Conservation (phyloP, 306 rosid genomes). For the Leucaena leucocephala region DNA sequence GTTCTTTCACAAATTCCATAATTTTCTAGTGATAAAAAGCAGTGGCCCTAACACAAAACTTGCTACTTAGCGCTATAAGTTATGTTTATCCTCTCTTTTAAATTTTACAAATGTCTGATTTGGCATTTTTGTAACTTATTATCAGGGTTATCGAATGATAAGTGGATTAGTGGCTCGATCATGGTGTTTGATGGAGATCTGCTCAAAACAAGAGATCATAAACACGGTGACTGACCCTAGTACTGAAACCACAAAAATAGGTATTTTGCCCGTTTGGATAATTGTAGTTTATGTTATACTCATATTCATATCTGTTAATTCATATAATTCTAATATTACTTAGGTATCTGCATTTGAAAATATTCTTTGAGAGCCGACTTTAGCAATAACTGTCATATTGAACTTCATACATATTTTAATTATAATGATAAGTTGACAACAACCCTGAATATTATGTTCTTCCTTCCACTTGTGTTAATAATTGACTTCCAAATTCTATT, state of each 20-base stretch:
- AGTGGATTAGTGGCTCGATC: conserved; percentile 82
- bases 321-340: neutral
- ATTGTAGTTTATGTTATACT: neutral
- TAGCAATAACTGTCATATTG: neutral
- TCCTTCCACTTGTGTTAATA: neutral
- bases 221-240: conserved; percentile 57
- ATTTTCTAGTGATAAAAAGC: neutral
- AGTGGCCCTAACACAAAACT: neutral
- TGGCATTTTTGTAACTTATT: conserved; percentile 27
- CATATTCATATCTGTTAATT: neutral
- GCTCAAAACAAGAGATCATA: conserved; percentile 80
- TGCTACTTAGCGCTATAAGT: neutral
- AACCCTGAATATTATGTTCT: neutral
- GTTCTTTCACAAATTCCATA: neutral
- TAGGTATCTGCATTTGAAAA: neutral
- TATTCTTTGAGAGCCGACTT: neutral
- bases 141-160: conserved; percentile 78
- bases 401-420: neutral
- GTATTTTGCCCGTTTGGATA: conserved; percentile 49
- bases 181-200: conserved; percentile 90
- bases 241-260: conserved; percentile 76
- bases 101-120: conserved; percentile 22
- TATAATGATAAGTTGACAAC: neutral
- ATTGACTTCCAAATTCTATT: neutral
- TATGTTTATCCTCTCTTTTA: neutral